Base-by-base conservation (phyloP, 202 grass and related monocot genomes). In the Brachypodium distachyon region DNA sequence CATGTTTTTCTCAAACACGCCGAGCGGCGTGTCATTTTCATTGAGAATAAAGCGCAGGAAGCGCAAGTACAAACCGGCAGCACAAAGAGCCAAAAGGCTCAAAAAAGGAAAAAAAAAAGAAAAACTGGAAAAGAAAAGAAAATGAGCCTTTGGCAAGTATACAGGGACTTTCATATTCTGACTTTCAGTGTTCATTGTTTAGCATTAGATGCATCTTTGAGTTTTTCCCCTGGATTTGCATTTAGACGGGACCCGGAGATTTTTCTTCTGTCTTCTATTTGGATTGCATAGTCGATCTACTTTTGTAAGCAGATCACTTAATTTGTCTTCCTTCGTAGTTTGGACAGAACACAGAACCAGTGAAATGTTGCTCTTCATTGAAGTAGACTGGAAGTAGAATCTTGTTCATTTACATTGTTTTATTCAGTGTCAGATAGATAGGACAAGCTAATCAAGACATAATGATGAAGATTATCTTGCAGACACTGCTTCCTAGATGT, bases 401-500 rank as follows among this genome's bases (percentile, higher is more conserved):
- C 9, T 7, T 52, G 34, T 26, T 67, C 44, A 70, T 62, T 51
- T 52, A 77, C 21, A 17, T 70, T 16, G 6, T 61, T 36, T 28
- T 42, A n/a, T 41, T 43, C 23, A 44, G 13, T 52, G 5, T 70
- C 55, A 77, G 52, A 46, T 82, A 82, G 28, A 74, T 65, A 38
- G 7, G 53, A 50, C 60, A 61, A 77, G 0, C 14, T 74, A 77
- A 61, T 52, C 36, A 61, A 50, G 42, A 60, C 40, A 6, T 48
- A 52, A 18, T 61, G 7, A 9, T 40, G 46, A 68, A 49, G 48
- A 61, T 37, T 73, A 14, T 42, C 36, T 50, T 55, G 23, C 62
- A 40, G 12, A 25, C 12, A 67, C 36, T 72, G 10, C 27, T 44
- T 70, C 4, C 33, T 10, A 55, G 0, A 55, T 55, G 27, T 55